These are phyloP conservation scores for Albifimbria verrucaria DNA, from an alignment of 2,329 filamentous ascomycete genomes.

Conservation along the genomic window DNA sequence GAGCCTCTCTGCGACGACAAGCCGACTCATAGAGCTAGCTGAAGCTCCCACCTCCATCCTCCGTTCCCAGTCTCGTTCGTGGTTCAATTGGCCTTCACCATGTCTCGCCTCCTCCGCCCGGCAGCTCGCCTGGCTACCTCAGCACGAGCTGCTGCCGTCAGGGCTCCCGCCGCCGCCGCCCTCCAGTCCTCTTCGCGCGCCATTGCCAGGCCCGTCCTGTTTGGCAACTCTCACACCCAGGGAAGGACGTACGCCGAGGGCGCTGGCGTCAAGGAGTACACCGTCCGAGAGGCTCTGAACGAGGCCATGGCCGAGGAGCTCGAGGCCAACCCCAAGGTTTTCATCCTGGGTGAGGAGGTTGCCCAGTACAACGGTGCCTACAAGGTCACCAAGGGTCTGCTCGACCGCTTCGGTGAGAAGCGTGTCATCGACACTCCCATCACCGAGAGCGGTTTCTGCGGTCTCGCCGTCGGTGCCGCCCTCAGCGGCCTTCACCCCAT, in stretches of 20 bases:
- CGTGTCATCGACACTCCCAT: constrained; percentile 98
- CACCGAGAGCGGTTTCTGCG: constrained; percentile 93
- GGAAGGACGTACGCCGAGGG: constrained; percentile 54
- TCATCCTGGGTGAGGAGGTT: constrained; percentile 95
- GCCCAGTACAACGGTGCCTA: constrained; percentile 99
- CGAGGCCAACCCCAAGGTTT: constrained; percentile 91
- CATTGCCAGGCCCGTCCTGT: constrained; percentile 33
- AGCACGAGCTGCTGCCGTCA: constrained; percentile 32
- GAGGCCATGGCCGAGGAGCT: constrained; percentile 98
- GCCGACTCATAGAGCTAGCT: constrained; percentile 4
- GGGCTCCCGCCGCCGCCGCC: constrained; percentile 27
- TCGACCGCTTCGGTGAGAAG: constrained; percentile 97
- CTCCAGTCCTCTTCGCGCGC: constrained; percentile 32
- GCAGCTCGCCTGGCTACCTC: constrained; percentile 46
- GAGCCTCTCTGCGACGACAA: not conserved
- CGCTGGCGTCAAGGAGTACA: constrained; percentile 80
- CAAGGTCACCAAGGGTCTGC: constrained; percentile 97
- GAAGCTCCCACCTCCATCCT: constrained; percentile 1
- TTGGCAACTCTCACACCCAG: constrained; percentile 38
- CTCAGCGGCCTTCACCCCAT: constrained; percentile 92
- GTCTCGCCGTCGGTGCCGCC: constrained; percentile 91
- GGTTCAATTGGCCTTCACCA: constrained; percentile 21
- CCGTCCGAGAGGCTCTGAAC: constrained; percentile 94
- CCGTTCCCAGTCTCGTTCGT: not conserved
- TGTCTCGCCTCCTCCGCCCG: constrained; percentile 52